A percentile compares a stretch with the other conserved stretches of the same genome.
Conservation (phyloP, 2,329 filamentous ascomycete genomes). For the Aspergillus latus region DNA sequence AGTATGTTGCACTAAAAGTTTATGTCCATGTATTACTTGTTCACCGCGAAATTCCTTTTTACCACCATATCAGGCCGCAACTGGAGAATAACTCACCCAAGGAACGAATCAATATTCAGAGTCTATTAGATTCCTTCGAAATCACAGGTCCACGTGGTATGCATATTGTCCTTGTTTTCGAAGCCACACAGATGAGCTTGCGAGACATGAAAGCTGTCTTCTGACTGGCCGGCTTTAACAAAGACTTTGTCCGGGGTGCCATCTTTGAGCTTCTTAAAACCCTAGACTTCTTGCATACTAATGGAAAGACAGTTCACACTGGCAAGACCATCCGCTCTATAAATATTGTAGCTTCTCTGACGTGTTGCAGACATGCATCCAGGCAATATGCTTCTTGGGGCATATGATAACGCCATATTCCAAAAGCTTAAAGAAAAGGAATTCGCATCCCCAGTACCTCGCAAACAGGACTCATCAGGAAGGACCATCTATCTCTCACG, state of each 20-base stretch:
- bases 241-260: slow-evolving; percentile 23
- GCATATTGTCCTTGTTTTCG: slow-evolving; percentile 32
- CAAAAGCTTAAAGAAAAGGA: slow-evolving; percentile 31
- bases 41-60: slow-evolving; percentile 30
- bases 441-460: slow-evolving; percentile 28
- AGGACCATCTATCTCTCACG: slow-evolving; percentile 34
- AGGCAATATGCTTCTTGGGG: slow-evolving; percentile 34
- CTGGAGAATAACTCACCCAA: slow-evolving; percentile 20
- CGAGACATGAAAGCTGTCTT: slow-evolving; percentile 23
- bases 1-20: slow-evolving; percentile 27
- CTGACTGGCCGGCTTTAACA: slow-evolving; percentile 21
- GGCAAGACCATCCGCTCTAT: slow-evolving; percentile 19
- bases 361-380: slow-evolving; percentile 31
- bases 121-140: slow-evolving; percentile 34
- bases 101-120: slow-evolving; percentile 30
- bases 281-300: slow-evolving; percentile 33
- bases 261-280: slow-evolving; percentile 28
- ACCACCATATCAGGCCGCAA: slow-evolving; percentile 26
- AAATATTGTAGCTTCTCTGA: not conserved
- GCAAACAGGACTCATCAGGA: slow-evolving; percentile 39
- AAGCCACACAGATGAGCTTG: slow-evolving; percentile 30
- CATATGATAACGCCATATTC: slow-evolving; percentile 30
- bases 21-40: slow-evolving; percentile 24
- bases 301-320: slow-evolving; percentile 31
- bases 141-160: slow-evolving; percentile 26